phyloP scores from a whole-genome alignment of 2,329 filamentous ascomycete genomes.

The Cryphonectria radicalis region DNA sequence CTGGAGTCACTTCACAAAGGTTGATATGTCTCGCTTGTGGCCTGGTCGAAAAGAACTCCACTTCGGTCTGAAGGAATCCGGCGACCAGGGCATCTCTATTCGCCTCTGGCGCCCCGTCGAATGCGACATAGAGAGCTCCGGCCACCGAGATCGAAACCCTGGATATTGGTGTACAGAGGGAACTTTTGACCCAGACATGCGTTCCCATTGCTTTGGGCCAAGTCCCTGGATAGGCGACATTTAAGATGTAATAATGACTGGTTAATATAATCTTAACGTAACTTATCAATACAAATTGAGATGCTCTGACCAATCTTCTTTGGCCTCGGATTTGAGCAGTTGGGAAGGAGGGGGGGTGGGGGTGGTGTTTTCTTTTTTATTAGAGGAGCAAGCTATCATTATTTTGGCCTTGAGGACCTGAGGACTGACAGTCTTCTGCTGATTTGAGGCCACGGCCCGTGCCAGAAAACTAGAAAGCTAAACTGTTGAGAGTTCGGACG shows the following conservation, averaged over 20 bases:
- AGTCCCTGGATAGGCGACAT: neutral
- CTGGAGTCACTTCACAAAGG: neutral
- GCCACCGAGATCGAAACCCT: neutral
- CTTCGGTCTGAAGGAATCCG: neutral
- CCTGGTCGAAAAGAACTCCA: neutral
- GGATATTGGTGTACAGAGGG: neutral
- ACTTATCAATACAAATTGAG: neutral
- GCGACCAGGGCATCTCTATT: neutral
- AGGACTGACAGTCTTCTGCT: neutral
- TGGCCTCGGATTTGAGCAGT: neutral
- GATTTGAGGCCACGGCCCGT: neutral
- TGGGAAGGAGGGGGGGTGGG: neutral
- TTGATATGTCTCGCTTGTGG: neutral
- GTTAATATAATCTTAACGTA: neutral
- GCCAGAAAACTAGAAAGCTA: neutral
- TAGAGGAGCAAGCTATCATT: neutral
- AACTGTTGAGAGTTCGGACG: slow-evolving; percentile 1
- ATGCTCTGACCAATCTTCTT: neutral
- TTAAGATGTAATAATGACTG: neutral
- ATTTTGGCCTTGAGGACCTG: neutral
- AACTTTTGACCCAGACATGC: neutral
- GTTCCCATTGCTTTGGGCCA: neutral
- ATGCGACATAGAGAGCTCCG: neutral
- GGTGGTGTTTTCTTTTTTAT: neutral
- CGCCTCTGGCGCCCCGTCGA: neutral